Evolutionary conservation across 164 flowering plant genomes (phyloP).

Genomic region (Kingdonia uniflora): DNA sequence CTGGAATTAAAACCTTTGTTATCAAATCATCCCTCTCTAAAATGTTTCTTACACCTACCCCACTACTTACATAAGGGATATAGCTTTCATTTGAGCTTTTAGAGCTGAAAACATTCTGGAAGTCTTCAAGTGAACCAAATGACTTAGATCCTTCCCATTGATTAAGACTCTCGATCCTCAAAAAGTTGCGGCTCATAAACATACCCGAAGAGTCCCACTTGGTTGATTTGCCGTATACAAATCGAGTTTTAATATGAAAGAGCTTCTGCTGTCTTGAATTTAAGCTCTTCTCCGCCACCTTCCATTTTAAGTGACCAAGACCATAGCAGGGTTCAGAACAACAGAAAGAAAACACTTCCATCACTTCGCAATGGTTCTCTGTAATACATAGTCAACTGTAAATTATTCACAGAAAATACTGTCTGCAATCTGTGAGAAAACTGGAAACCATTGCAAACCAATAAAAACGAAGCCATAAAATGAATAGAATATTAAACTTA

Average conservation of each 20-base stretch:
- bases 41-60: slow-evolving; percentile 22
- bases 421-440: too few species aligned
- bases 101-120: slow-evolving; percentile 10
- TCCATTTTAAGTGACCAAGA: slow-evolving; percentile 16
- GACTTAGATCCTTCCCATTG: slow-evolving; percentile 13
- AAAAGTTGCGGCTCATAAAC: not conserved
- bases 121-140: slow-evolving; percentile 11
- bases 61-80: slow-evolving; percentile 39
- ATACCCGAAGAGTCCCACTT: slow-evolving; percentile 10
- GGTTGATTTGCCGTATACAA: slow-evolving; percentile 10
- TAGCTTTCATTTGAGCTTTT: slow-evolving; percentile 21
- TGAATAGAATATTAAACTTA: too few species aligned
- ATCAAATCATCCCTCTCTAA: slow-evolving; percentile 22
- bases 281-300: slow-evolving; percentile 16
- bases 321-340: slow-evolving; percentile 17
- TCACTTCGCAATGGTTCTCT: slow-evolving; percentile 11
- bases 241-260: slow-evolving; percentile 10
- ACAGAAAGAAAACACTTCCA: slow-evolving; percentile 37
- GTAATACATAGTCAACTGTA: slow-evolving; percentile 4
- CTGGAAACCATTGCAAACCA: too few species aligned
- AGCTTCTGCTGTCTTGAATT: slow-evolving; percentile 16
- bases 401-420: slow-evolving; percentile 1
- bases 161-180: slow-evolving; percentile 4
- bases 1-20: slow-evolving; percentile 57
- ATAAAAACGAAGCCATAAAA: too few species aligned